Conservation (phyloP, 2,329 filamentous ascomycete genomes). For the Colletotrichum magnum region DNA sequence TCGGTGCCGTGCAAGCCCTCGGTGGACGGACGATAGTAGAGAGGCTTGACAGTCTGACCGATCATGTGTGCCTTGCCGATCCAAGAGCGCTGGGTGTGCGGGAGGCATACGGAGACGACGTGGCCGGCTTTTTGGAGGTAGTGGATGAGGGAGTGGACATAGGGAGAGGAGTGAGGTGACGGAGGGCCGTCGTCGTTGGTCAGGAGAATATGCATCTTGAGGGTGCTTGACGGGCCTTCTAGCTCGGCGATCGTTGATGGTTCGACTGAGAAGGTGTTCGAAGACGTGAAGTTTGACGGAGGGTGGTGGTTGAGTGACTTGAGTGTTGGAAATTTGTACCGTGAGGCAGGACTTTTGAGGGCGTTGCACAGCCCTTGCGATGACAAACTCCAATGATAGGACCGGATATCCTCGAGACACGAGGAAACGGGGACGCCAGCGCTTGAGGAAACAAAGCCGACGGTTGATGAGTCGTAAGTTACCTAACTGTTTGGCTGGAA, state of each 20-base stretch:
- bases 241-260: not conserved
- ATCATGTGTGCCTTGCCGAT: conserved; percentile 99
- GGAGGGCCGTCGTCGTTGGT: conserved; percentile 88
- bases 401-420: not conserved
- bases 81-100: conserved; percentile 94
- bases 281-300: not conserved
- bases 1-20: conserved; percentile 61
- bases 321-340: conserved; percentile 17
- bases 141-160: conserved; percentile 81
- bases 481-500: conserved; percentile 22
- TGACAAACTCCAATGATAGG: not conserved
- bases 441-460: not conserved
- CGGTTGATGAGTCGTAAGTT: conserved; percentile 28
- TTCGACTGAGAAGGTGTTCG: not conserved
- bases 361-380: conserved; percentile 1
- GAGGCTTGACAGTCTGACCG: conserved; percentile 86
- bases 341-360: not conserved
- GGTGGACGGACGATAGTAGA: conserved; percentile 80
- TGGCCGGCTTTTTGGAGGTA: conserved; percentile 83
- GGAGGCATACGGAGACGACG: conserved; percentile 90
- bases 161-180: conserved; percentile 83
- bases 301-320: not conserved
- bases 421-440: not conserved
- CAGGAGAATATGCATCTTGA: conserved; percentile 73
- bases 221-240: not conserved